phyloP scores from a whole-genome alignment of 169 alveolate genomes.

The Pseudocohnilembus persalinus region DNA sequence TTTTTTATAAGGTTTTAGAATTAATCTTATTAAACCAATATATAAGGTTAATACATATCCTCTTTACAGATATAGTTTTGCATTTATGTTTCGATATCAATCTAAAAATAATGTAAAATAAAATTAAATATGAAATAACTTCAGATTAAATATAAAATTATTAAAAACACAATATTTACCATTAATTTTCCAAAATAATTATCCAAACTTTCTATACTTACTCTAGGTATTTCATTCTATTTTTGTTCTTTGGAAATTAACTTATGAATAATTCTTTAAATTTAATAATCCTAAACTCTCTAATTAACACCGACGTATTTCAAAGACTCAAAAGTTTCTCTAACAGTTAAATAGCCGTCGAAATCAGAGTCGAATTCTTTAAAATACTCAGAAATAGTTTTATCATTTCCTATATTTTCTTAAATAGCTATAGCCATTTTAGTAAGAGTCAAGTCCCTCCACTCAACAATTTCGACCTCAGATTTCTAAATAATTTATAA shows the following conservation, averaged over 20 bases:
- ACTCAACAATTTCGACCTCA: slow-evolving; percentile 3
- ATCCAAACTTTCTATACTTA: not conserved
- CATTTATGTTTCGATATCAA: slow-evolving; percentile 13
- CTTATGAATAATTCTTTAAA: slow-evolving; percentile 12
- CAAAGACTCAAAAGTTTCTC: slow-evolving; percentile 6
- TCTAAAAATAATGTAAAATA: not conserved
- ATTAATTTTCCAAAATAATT: slow-evolving; percentile 7
- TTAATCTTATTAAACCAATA: not conserved
- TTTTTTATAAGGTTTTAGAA: slow-evolving; percentile 1
- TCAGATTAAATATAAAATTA: no score
- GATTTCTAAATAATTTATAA: not conserved
- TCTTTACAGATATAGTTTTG: not conserved
- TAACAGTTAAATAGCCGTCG: slow-evolving; percentile 18
- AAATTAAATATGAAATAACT: no score
- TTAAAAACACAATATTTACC: no score
- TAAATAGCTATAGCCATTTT: not conserved
- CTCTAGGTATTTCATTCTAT: not conserved
- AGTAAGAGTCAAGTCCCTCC: slow-evolving; percentile 14
- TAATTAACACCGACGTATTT: not conserved
- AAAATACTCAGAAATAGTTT: slow-evolving; percentile 15
- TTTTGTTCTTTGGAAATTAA: not conserved
- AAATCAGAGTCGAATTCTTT: slow-evolving; percentile 10
- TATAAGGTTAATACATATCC: slow-evolving; percentile 11
- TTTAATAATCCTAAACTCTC: not conserved
- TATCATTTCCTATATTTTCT: not conserved